Evolutionary conservation across 345 rosid species (phyloP).

Genomic region (Lumnitzera racemosa): DNA sequence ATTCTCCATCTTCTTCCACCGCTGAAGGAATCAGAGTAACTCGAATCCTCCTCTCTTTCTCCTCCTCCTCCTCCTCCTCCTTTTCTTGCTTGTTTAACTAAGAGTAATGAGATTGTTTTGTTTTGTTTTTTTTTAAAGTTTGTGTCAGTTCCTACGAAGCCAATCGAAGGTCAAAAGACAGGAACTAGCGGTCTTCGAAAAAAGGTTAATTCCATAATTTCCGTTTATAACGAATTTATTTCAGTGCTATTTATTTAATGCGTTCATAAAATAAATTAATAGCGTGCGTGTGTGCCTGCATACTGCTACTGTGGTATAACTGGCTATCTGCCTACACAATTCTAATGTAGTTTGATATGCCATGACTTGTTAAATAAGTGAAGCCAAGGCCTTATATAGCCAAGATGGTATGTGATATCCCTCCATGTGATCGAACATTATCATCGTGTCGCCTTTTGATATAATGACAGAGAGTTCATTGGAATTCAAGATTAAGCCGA

Average conservation of each 20-base stretch:
- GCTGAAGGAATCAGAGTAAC: not conserved
- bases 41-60: not conserved
- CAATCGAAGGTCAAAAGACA: constrained; percentile 76
- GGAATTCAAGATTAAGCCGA: no score
- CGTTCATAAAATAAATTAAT: not conserved
- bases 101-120: not conserved
- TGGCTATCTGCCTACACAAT: no score
- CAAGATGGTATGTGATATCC: no score
- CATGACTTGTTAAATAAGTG: no score
- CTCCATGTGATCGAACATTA: no score
- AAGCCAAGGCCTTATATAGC: no score
- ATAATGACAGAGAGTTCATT: no score
- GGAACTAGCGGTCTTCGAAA: constrained; percentile 82
- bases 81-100: no score
- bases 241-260: not conserved
- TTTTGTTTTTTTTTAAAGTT: constrained; percentile 26
- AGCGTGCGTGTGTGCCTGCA: no score
- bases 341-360: no score
- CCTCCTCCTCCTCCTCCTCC: not conserved
- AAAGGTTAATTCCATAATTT: constrained; percentile 37
- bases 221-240: not conserved
- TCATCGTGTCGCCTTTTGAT: no score
- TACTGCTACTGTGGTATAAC: not conserved
- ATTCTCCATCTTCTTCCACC: not conserved
- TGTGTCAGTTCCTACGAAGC: constrained; percentile 62